These are phyloP conservation scores for Giardia duodenalis DNA, from an alignment of 208 protist genomes.

Conservation along the genomic window DNA sequence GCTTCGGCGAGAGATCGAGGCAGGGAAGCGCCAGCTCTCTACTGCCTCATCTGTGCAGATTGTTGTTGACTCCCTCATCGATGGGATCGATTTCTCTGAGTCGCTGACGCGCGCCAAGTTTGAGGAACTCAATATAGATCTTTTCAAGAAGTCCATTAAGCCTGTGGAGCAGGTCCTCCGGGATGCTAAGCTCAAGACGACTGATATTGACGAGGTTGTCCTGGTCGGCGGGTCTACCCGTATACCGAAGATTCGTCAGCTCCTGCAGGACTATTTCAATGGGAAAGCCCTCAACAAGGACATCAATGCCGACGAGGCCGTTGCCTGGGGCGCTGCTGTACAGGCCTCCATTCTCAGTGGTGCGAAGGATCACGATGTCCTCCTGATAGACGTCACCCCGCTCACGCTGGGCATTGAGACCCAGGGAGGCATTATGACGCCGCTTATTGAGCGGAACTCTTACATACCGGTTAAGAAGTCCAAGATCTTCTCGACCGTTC, in stretches of 20 bases:
- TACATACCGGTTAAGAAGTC: conserved; percentile 42
- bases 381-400: conserved; percentile 91
- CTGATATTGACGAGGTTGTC: conserved; percentile 43
- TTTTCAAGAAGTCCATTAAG: conserved; percentile 72
- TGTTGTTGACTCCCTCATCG: conserved; percentile 39
- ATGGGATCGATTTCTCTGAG: conserved; percentile 40
- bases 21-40: conserved; percentile 42
- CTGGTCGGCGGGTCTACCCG: conserved; percentile 45
- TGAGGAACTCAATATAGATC: conserved; percentile 52
- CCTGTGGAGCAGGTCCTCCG: conserved; percentile 72
- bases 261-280: conserved; percentile 33
- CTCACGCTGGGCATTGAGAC: conserved; percentile 92
- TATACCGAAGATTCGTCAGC: conserved; percentile 38
- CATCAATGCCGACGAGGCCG: conserved; percentile 46
- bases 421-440: conserved; percentile 77
- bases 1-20: conserved; percentile 26
- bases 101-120: conserved; percentile 48
- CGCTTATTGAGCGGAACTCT: conserved; percentile 41
- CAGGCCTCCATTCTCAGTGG: conserved; percentile 39
- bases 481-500: conserved; percentile 73
- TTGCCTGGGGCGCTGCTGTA: conserved; percentile 38
- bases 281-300: conserved; percentile 39
- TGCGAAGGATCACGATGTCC: conserved; percentile 69
- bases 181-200: conserved; percentile 33
- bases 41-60: neutral